Evolutionary conservation across 176 grass and related monocot genomes (phyloP).

Genomic region (Lolium multiflorum): DNA sequence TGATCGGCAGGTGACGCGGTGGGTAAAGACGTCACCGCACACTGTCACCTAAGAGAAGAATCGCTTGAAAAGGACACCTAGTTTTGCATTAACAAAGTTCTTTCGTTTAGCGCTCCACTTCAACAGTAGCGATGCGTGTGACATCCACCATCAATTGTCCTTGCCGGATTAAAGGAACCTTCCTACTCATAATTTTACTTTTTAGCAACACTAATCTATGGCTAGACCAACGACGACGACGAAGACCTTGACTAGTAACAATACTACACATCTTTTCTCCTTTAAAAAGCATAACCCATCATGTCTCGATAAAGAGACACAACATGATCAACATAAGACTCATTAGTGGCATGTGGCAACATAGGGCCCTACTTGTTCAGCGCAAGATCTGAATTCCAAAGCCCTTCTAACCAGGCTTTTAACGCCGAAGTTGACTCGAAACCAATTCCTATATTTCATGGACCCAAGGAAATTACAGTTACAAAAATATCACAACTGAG

Average conservation of each 20-base stretch:
- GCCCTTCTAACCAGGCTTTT: neutral
- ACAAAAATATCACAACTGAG: too few species aligned
- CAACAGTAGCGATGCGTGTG: neutral
- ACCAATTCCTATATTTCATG: too few species aligned
- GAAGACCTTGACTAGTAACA: slow-evolving; percentile 32
- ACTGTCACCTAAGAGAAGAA: neutral
- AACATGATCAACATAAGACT: neutral
- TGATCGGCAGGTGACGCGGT: neutral
- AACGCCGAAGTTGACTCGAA: too few species aligned
- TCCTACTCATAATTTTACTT: neutral
- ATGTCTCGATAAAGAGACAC: neutral
- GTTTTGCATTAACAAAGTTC: neutral
- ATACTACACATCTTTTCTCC: neutral
- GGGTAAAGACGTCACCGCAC: neutral
- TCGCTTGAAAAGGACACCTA: neutral
- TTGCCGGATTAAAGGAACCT: neutral
- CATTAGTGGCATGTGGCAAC: neutral
- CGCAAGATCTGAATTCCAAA: neutral
- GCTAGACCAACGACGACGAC: neutral
- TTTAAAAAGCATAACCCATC: neutral
- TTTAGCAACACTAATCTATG: neutral
- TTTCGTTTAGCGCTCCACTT: neutral
- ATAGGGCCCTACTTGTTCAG: neutral
- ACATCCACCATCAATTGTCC: neutral
- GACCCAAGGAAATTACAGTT: too few species aligned